These are phyloP conservation scores for Colletotrichum shisoi DNA, from an alignment of 2,329 filamentous ascomycete genomes.

Conservation along the genomic window DNA sequence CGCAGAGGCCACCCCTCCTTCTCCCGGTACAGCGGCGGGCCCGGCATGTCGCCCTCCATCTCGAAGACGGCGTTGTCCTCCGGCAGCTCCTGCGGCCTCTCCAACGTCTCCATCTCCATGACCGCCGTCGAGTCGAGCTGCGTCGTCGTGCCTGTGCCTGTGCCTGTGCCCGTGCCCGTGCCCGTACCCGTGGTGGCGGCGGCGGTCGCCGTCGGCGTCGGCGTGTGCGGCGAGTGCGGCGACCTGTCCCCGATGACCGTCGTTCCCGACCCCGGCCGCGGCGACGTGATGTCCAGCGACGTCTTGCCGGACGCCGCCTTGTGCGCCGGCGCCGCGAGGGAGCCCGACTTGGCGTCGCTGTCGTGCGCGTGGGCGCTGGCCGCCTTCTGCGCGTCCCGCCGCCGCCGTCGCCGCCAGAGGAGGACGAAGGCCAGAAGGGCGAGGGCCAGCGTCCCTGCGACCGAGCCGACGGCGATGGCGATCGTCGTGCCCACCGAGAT, in stretches of 20 bases:
- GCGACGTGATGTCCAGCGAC: constrained; percentile 20
- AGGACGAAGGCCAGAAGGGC: constrained; percentile 23
- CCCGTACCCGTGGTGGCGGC: no score
- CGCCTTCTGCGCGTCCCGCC: constrained; percentile 5
- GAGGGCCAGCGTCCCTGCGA: constrained; percentile 23
- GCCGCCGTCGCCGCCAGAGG: constrained; percentile 21
- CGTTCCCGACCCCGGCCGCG: constrained; percentile 19
- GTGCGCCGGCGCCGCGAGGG: constrained; percentile 14
- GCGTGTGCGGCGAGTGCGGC: constrained; percentile 16
- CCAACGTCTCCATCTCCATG: constrained; percentile 35
- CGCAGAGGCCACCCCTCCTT: constrained; percentile 33
- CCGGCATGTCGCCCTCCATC: constrained; percentile 36
- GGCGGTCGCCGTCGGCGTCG: no score
- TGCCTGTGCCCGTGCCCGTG: no score
- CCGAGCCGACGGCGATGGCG: constrained; percentile 30
- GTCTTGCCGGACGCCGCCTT: constrained; percentile 16
- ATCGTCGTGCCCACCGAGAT: constrained; percentile 27
- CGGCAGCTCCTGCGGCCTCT: constrained; percentile 33
- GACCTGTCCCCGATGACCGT: constrained; percentile 13
- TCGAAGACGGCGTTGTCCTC: constrained; percentile 28
- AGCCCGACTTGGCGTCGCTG: constrained; percentile 13
- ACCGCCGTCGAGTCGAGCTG: constrained; percentile 31
- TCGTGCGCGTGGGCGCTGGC: neutral
- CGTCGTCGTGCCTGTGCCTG: neutral
- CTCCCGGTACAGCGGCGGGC: constrained; percentile 34